Conservation (phyloP, 768 basidiomycete genomes). For the Lactarius sanguifluus region DNA sequence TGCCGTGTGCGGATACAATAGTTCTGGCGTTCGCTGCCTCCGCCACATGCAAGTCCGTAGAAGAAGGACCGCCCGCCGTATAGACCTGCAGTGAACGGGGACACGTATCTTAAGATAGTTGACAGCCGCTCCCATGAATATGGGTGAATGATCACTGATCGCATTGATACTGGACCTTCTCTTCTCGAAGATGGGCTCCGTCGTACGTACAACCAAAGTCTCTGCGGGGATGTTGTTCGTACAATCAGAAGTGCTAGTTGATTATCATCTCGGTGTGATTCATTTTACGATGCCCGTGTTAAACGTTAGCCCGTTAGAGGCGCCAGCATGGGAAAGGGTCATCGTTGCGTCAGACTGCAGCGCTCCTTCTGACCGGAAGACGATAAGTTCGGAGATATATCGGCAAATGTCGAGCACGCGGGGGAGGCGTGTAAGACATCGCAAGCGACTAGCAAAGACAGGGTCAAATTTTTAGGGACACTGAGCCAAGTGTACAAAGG, state of each 20-base stretch:
- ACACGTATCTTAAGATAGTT: not conserved
- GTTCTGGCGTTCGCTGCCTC: not conserved
- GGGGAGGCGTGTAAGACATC: not conserved
- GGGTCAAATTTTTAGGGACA: not conserved
- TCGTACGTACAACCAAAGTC: conserved; percentile 10
- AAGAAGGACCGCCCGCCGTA: not conserved
- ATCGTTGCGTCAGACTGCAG: not conserved
- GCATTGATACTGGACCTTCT: conserved; percentile 5
- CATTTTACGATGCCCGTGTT: not conserved
- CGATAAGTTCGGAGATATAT: not conserved
- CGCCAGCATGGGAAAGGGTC: conserved; percentile 1
- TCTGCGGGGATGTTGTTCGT: not conserved
- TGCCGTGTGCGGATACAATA: not conserved
- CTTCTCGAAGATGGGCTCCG: conserved; percentile 2
- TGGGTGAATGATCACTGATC: not conserved
- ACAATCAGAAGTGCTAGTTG: not conserved
- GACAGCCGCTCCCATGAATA: not conserved
- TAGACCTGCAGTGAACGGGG: not conserved
- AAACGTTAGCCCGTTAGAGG: not conserved
- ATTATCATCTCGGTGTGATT: not conserved
- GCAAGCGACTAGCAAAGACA: not conserved
- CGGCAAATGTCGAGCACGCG: conserved; percentile 2
- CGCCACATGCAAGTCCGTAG: conserved; percentile 19
- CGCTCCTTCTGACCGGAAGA: not conserved
- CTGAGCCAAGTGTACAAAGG: not conserved